Evolutionary conservation across 2,329 filamentous ascomycete genomes (phyloP).

Genomic region (Parastagonospora nodorum): DNA sequence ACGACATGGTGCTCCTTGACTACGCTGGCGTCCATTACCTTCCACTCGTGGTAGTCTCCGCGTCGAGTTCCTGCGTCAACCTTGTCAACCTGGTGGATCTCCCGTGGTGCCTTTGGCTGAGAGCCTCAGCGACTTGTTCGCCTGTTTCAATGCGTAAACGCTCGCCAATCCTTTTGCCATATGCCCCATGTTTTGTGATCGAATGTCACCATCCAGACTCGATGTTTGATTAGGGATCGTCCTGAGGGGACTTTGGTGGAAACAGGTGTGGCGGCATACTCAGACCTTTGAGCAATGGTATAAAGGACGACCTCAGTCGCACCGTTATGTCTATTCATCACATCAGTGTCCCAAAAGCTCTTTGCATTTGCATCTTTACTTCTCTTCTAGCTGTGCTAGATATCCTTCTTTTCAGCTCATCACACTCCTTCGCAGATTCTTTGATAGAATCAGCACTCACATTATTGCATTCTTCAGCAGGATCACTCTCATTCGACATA

Average conservation of each 20-base stretch:
- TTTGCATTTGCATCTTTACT: conserved; percentile 15
- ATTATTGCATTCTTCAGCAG: neutral
- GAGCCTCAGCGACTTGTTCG: conserved; percentile 26
- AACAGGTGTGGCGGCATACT: conserved; percentile 12
- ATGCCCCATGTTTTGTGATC: conserved; percentile 32
- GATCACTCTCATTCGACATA: conserved; percentile 1
- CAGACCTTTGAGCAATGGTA: conserved; percentile 21
- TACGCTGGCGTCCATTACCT: conserved; percentile 15
- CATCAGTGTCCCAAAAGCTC: conserved; percentile 25
- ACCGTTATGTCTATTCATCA: conserved; percentile 15
- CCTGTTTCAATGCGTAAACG: conserved; percentile 40
- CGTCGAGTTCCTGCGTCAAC: conserved; percentile 38
- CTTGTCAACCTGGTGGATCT: conserved; percentile 8
- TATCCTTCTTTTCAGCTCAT: conserved; percentile 6
- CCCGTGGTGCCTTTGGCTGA: conserved; percentile 36
- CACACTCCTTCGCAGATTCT: conserved; percentile 20
- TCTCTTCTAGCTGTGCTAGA: conserved; percentile 41
- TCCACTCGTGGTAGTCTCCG: conserved; percentile 20
- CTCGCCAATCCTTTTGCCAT: conserved; percentile 25
- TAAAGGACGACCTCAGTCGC: conserved; percentile 24
- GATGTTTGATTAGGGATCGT: conserved; percentile 39
- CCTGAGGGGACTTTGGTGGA: conserved; percentile 9
- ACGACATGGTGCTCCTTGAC: conserved; percentile 18
- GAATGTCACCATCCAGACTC: conserved; percentile 27
- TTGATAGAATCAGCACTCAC: neutral